Percentiles rank a stretch among this genome's conserved stretches.
These are phyloP conservation scores for Penicillium psychrofluorescens DNA, from an alignment of 495 filamentous ascomycete species.

Conservation along the genomic window DNA sequence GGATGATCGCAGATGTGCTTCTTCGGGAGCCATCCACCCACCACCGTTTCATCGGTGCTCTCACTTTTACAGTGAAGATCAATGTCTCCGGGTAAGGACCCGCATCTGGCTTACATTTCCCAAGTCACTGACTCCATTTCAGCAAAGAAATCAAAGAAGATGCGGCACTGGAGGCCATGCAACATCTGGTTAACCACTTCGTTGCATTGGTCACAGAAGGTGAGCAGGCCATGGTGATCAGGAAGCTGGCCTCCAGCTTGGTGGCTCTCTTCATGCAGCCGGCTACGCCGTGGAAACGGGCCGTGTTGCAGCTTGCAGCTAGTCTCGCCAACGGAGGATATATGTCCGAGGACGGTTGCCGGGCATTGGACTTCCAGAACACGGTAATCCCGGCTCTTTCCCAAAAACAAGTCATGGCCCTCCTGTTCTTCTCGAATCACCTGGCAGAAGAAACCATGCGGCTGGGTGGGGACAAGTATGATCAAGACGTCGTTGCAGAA, in stretches of 20 bases:
- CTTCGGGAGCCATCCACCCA: constrained; percentile 53
- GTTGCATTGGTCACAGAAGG: constrained; percentile 50
- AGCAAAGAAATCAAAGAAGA: constrained; percentile 56
- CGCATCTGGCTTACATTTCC: neutral
- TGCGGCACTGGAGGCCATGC: constrained; percentile 56
- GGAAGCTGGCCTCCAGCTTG: constrained; percentile 78
- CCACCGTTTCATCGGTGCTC: constrained; percentile 86
- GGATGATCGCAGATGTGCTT: constrained; percentile 74
- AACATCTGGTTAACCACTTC: constrained; percentile 62
- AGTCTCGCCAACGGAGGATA: constrained; percentile 49
- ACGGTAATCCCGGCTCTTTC: constrained; percentile 43
- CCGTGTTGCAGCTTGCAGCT: constrained; percentile 60
- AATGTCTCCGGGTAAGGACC: constrained; percentile 40
- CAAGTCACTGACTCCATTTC: constrained; percentile 5
- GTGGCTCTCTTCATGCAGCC: constrained; percentile 74
- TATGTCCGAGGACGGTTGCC: constrained; percentile 41
- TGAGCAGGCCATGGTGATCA: constrained; percentile 58
- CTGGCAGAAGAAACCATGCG: constrained; percentile 63
- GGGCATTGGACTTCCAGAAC: constrained; percentile 38
- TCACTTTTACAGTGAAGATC: constrained; percentile 88
- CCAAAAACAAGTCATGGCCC: constrained; percentile 44
- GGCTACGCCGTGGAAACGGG: constrained; percentile 58
- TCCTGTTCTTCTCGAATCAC: constrained; percentile 65
- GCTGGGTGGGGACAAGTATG: constrained; percentile 7
- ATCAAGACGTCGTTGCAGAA: too few species aligned